phyloP scores from a whole-genome alignment of 2,329 filamentous ascomycete species.

The Cercospora sesami region DNA sequence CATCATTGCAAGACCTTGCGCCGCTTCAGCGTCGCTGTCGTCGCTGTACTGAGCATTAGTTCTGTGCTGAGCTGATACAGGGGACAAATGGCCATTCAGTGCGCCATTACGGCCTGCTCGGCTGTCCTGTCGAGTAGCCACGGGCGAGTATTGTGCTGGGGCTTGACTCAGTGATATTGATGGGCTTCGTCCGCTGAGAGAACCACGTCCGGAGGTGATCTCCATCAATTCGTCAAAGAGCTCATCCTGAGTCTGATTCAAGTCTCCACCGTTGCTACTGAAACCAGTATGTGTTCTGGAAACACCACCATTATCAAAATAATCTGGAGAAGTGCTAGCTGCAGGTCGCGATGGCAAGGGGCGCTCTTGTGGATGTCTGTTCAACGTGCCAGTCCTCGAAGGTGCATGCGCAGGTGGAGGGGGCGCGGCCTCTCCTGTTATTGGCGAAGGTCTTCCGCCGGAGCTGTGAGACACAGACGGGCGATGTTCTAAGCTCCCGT shows the following conservation, averaged over 20 bases:
- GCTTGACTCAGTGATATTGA: conserved; percentile 42
- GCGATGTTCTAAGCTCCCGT: conserved; percentile 24
- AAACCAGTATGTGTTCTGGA: conserved; percentile 19
- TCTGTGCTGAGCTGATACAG: conserved; percentile 47
- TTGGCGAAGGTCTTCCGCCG: conserved; percentile 22
- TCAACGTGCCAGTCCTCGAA: conserved; percentile 49
- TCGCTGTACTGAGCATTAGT: conserved; percentile 57
- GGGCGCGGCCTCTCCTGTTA: conserved; percentile 51
- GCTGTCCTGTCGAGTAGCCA: conserved; percentile 28
- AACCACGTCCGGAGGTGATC: conserved; percentile 45
- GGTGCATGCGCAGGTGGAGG: conserved; percentile 51
- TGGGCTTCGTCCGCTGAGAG: conserved; percentile 34
- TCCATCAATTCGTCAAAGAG: conserved; percentile 59
- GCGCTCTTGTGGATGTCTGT: conserved; percentile 58
- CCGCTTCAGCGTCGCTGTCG: conserved; percentile 85
- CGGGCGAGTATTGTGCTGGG: conserved; percentile 30
- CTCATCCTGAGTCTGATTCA: conserved; percentile 52
- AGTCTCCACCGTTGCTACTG: conserved; percentile 12
- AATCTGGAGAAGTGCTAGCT: conserved; percentile 43
- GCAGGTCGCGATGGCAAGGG: conserved; percentile 60
- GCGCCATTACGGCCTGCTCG: conserved; percentile 30
- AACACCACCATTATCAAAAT: conserved; percentile 39
- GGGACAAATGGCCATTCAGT: conserved; percentile 49
- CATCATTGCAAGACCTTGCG: conserved; percentile 80
- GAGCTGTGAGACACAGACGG: conserved; percentile 34